Conservation (phyloP, 495 filamentous ascomycete genomes). For the Beverwykella pulmonaria region DNA sequence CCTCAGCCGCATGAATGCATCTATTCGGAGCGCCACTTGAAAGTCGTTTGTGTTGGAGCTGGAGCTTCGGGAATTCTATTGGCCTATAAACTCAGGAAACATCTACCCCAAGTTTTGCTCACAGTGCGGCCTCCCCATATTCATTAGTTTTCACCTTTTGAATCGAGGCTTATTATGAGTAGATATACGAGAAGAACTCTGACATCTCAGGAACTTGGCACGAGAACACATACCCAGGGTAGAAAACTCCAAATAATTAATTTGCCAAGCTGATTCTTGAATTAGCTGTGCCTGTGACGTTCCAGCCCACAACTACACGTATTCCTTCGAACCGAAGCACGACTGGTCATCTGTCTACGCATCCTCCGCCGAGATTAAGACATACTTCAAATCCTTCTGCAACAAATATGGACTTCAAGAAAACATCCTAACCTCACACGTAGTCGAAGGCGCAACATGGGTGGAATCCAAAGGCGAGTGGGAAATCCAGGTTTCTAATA, state of each 20-base stretch:
- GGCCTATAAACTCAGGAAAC: conserved; percentile 15
- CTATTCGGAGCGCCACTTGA: conserved; percentile 6
- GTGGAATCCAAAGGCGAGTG: not conserved
- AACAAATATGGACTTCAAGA: conserved; percentile 30
- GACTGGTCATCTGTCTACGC: conserved; percentile 34
- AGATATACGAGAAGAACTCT: conserved; percentile 29
- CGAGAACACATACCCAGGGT: conserved; percentile 25
- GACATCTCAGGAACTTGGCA: conserved; percentile 11
- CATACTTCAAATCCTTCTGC: conserved; percentile 33
- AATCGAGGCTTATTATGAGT: too few species aligned
- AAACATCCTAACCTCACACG: conserved; percentile 23
- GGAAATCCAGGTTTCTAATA: too few species aligned
- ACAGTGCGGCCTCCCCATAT: too few species aligned
- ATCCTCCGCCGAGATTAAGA: conserved; percentile 32
- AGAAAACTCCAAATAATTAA: not conserved
- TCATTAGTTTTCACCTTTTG: too few species aligned
- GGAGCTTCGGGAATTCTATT: conserved; percentile 16
- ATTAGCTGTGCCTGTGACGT: conserved; percentile 29
- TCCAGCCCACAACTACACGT: conserved; percentile 38
- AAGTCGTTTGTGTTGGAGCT: conserved; percentile 20
- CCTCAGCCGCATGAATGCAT: too few species aligned
- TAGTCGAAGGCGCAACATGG: conserved; percentile 20
- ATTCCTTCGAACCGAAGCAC: conserved; percentile 39
- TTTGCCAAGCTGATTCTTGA: not conserved
- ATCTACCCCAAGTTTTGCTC: too few species aligned